Percentiles rank a stretch among this genome's conserved stretches.
Evolutionary conservation across 164 flowering plant species (phyloP).

Genomic region (Nymphaea colorata): DNA sequence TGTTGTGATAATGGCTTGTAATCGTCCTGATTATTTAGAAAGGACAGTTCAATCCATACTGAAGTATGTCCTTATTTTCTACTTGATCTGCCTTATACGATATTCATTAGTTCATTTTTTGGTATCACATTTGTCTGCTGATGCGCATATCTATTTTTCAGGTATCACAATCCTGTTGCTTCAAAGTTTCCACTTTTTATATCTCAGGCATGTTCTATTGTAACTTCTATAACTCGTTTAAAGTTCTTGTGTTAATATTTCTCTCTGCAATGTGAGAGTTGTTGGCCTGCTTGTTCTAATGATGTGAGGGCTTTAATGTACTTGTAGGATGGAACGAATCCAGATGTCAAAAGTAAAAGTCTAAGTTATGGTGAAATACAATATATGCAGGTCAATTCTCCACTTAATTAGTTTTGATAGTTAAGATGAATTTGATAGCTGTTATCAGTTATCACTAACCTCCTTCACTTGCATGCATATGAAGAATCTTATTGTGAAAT

Average conservation of each 20-base stretch:
- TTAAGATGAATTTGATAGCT: too few relatives aligned
- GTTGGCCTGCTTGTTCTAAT: not conserved
- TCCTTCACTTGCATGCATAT: too few relatives aligned
- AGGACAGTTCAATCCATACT: slow-evolving; percentile 74
- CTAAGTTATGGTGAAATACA: slow-evolving; percentile 68
- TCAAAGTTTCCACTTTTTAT: slow-evolving; percentile 85
- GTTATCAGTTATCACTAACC: too few relatives aligned
- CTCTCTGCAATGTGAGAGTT: not conserved
- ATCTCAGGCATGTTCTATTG: slow-evolving; percentile 61
- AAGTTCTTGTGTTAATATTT: not conserved
- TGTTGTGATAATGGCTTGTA: slow-evolving; percentile 96
- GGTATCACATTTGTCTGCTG: not conserved
- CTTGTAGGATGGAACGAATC: slow-evolving; percentile 78
- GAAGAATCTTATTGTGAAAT: too few relatives aligned
- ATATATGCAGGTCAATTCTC: slow-evolving; percentile 72
- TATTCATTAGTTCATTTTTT: not conserved
- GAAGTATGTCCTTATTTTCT: slow-evolving; percentile 34
- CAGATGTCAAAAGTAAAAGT: slow-evolving; percentile 61
- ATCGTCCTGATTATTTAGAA: slow-evolving; percentile 91
- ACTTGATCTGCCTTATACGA: not conserved
- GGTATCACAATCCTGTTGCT: slow-evolving; percentile 73
- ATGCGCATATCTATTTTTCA: slow-evolving; percentile 9
- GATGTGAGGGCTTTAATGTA: not conserved
- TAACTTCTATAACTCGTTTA: not conserved
- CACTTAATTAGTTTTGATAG: too few relatives aligned